Base-by-base conservation (phyloP, 2,329 filamentous ascomycete genomes). In the Epichloe gansuensis region DNA sequence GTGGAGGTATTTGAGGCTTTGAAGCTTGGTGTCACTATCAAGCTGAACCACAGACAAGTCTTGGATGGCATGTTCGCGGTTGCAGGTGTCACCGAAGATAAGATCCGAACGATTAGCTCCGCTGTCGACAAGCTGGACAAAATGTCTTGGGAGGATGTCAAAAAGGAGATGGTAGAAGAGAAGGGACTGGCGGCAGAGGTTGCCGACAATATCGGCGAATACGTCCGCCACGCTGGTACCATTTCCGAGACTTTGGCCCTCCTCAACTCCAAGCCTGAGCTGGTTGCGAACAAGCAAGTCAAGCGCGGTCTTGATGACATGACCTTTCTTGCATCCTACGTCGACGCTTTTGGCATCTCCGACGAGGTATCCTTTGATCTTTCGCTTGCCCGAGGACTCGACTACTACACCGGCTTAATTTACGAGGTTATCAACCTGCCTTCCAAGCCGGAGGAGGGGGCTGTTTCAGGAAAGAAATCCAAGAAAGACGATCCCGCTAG, bases 61-160 rank as follows among this genome's bases (percentile, higher is more conserved):
- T 76, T 97, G 15, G 90, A 96, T 61, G 91, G 90, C 53, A 79
- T 96, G 59, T 96, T 97, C 69, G 80, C 88, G 65, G 87, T 95
- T 31, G 91, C 87, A 60, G 90, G 91, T 57, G 90, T 97, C 13
- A 88, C 90, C 2, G 73, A 79, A 53, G 85, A 95, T 53, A 90
- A 94, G 74, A 87, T 95, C 58, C 81, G 91, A 51, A 81, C 86
- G 34, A 96, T 96, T 63, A 93, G 86, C 40, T 93, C 87, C 25
- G 90, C 91, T 2, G 90, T 97, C 46, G 91, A 97, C 73, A 97
- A 97, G 74, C 75, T 97, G 51, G 91, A 96, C 70, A 97, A 97
- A 73, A 74, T 84, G 63, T 85, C 89, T 1, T 96, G 90, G 91
- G 78, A 78, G 35, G 89, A 95, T 57, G 91, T 96, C 50, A 82